Evolutionary conservation across 345 rosid species (phyloP).

Genomic region (Microthlaspi erraticum): DNA sequence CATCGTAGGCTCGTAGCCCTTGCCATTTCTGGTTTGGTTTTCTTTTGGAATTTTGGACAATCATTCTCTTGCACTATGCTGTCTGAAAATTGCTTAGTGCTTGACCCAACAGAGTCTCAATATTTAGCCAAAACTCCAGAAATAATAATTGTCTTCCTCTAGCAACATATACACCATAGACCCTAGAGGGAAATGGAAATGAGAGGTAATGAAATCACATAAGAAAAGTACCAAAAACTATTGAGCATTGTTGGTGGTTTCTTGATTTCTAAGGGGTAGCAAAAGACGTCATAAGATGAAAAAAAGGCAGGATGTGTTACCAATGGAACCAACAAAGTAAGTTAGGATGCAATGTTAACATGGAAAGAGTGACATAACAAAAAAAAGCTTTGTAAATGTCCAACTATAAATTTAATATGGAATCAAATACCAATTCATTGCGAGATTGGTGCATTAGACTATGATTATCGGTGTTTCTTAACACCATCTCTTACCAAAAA

Average conservation of each 20-base stretch:
- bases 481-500: no score
- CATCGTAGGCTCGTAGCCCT: no score
- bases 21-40: no score
- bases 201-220: no score
- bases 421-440: no score
- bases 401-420: no score
- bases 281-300: neutral
- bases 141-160: neutral
- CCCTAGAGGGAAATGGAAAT: neutral
- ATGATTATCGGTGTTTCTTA: no score
- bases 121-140: neutral
- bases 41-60: no score
- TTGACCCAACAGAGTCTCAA: neutral
- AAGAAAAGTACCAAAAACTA: constrained; percentile 25
- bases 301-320: neutral
- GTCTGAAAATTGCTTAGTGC: neutral
- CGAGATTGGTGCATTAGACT: no score
- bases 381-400: no score
- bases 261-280: constrained; percentile 15
- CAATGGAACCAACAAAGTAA: neutral
- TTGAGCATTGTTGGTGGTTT: neutral
- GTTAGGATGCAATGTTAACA: constrained; percentile 15
- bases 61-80: no score
- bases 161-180: neutral
- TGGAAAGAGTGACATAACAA: constrained; percentile 4